phyloP scores from a whole-genome alignment of 192 early-diverging fungal genomes.

The Spizellomyces sp. region DNA sequence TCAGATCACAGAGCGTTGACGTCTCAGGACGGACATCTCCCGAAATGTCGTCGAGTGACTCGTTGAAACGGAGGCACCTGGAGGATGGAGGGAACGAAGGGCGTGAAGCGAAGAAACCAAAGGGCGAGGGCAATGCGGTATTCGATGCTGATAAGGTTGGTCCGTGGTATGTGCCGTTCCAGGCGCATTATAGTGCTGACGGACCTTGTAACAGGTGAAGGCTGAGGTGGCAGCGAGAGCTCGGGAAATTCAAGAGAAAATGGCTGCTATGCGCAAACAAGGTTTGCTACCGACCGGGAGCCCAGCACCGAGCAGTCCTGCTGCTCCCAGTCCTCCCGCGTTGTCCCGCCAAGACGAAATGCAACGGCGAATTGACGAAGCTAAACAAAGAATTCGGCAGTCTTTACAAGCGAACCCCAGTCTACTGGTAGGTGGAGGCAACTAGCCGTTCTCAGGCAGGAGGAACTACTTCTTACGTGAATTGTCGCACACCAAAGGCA shows the following conservation, averaged over 20 bases:
- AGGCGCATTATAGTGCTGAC: not conserved
- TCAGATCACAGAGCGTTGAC: too few relatives aligned
- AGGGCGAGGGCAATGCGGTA: not conserved
- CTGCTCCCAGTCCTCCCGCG: conserved; percentile 8
- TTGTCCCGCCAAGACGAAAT: conserved; percentile 32
- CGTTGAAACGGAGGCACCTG: not conserved
- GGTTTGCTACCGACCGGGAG: conserved; percentile 12
- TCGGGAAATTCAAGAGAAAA: conserved; percentile 64
- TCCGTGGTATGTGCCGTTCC: not conserved
- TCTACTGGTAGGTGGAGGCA: conserved; percentile 3
- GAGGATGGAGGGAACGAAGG: not conserved
- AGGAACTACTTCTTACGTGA: too few relatives aligned
- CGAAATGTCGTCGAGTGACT: not conserved
- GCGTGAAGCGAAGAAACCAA: conserved; percentile 6
- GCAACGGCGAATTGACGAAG: conserved; percentile 55
- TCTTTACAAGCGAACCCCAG: conserved; percentile 2
- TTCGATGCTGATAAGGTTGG: conserved; percentile 10
- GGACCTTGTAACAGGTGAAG: conserved; percentile 38
- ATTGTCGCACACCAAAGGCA: not conserved
- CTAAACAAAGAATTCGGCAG: conserved; percentile 30
- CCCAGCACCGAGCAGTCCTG: conserved; percentile 13
- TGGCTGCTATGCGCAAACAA: conserved; percentile 60
- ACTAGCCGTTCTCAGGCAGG: too few relatives aligned
- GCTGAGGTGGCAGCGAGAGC: conserved; percentile 58
- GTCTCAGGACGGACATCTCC: too few relatives aligned